Evolutionary conservation across 2,329 filamentous ascomycete species (phyloP).

Genomic region (Talaromyces sp.): DNA sequence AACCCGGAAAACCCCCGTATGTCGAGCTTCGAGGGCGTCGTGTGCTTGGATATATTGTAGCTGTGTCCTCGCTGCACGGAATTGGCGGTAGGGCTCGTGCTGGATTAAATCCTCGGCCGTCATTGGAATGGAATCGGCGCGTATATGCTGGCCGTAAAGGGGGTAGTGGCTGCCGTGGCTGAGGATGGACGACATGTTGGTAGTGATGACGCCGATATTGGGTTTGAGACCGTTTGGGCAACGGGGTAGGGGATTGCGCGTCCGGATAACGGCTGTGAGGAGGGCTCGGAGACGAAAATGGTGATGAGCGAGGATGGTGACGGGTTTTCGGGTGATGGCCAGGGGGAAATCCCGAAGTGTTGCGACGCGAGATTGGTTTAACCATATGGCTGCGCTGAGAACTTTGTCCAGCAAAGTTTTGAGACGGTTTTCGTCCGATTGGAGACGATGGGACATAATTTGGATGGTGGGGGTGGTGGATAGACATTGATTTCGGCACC

Average conservation of each 20-base stretch:
- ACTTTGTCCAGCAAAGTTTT: neutral
- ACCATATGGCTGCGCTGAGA: neutral
- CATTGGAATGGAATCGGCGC: slow-evolving; percentile 10
- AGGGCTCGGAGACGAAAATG: neutral
- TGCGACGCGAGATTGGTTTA: neutral
- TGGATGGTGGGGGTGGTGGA: slow-evolving; percentile 23
- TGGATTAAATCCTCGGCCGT: slow-evolving; percentile 16
- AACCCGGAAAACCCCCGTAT: slow-evolving; percentile 16
- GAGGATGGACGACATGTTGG: slow-evolving; percentile 3
- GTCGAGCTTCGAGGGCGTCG: slow-evolving; percentile 30
- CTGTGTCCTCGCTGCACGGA: slow-evolving; percentile 26
- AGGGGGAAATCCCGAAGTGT: neutral
- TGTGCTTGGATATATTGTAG: slow-evolving; percentile 29
- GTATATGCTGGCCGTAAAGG: slow-evolving; percentile 5
- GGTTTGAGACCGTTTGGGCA: neutral
- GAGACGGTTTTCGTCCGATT: slow-evolving; percentile 7
- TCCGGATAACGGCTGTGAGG: neutral
- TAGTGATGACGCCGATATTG: slow-evolving; percentile 3
- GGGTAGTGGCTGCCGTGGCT: neutral
- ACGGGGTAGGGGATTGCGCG: neutral
- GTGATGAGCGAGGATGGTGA: neutral
- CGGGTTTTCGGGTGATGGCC: neutral
- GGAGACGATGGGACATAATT: slow-evolving; percentile 17
- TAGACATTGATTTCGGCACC: slow-evolving; percentile 15
- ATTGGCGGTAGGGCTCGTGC: slow-evolving; percentile 17